Evolutionary conservation across 176 grass and related monocot species (phyloP), one percentile per base, ranked within the genome.

Genomic region (Neostapfia colusana): DNA sequence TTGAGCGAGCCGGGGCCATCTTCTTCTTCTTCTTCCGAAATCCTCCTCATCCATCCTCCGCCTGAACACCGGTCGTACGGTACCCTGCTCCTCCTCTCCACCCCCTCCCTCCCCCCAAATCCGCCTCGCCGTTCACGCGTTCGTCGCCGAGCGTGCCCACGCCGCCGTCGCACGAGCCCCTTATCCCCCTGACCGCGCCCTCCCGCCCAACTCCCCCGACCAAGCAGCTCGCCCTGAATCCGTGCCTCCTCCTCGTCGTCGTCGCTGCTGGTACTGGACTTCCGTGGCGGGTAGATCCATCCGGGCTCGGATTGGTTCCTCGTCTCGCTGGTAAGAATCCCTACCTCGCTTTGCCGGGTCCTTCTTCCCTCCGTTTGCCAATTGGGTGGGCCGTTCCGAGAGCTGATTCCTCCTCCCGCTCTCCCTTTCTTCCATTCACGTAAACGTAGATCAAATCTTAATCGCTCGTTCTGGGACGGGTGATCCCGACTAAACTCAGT

Each of bases 251-350:
- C 71, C 1, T 4, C 16, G 3, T 31, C 41, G 3, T 76, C 73
- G 57, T 34, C 25, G 39, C 56, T 15, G 57, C 26, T 16, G 41
- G 41, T 5, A 0, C 74, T 6, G 43, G 6, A 11, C 74, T 21
- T 48, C 2, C 26, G 58, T 64, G 42, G 44, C 51, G 28, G 44
- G 60, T 18, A 24, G 75, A 77, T 77, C 61, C 61, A 77, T 16
- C 3, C 43, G 31, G 48, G 16, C 31, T 53, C 8, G 4, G 59
- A 24, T 78, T 39, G 28, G 3, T 77, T 31, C 31, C 31, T 31
- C 31, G 2, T 31, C 3, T 65, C 51, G 42, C 60, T 39, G 75
- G 75, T 78, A 66, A 66, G 75, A 62, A 53, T 36, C 58, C 44
- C n/a, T 27, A 11, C 0, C 42, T 65, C 50, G 61, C 61, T 37